phyloP scores from a whole-genome alignment of 1,284 basidiomycete genomes.

The Microbotryum saponariae region DNA sequence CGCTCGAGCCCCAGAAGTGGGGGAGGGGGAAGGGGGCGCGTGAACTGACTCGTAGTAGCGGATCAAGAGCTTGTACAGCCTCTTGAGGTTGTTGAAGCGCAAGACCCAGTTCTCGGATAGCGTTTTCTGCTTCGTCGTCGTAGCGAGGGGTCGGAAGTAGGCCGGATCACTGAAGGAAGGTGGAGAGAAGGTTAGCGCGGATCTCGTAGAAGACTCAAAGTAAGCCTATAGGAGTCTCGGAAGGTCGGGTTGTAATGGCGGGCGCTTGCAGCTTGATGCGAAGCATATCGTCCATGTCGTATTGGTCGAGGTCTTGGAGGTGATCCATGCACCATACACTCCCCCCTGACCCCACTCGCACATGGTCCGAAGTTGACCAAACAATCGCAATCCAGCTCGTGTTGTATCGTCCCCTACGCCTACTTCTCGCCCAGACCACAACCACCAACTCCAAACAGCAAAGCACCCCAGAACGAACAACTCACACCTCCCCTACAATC shows the following conservation, averaged over 20 bases:
- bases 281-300: background rate
- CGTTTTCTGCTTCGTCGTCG: conserved; percentile 45
- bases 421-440: background rate
- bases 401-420: background rate
- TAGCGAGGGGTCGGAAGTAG: conserved; percentile 60
- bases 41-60: conserved; percentile 59
- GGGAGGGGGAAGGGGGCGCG: too few species aligned
- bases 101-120: conserved; percentile 77
- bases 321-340: too few species aligned
- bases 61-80: conserved; percentile 74
- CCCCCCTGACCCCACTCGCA: background rate
- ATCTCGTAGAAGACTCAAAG: background rate
- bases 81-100: conserved; percentile 72
- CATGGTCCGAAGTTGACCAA: background rate
- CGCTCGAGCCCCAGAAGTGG: background rate
- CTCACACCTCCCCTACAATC: conserved; percentile 19
- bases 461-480: background rate
- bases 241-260: background rate
- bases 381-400: background rate
- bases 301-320: background rate
- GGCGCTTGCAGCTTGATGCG: background rate
- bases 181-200: background rate
- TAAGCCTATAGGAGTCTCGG: background rate
- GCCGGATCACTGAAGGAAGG: conserved; percentile 55
- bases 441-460: background rate